A percentile compares a stretch with the other conserved stretches of the same genome.
Evolutionary conservation across 495 filamentous ascomycete species (phyloP).

Genomic region (Neurospora hispaniola): DNA sequence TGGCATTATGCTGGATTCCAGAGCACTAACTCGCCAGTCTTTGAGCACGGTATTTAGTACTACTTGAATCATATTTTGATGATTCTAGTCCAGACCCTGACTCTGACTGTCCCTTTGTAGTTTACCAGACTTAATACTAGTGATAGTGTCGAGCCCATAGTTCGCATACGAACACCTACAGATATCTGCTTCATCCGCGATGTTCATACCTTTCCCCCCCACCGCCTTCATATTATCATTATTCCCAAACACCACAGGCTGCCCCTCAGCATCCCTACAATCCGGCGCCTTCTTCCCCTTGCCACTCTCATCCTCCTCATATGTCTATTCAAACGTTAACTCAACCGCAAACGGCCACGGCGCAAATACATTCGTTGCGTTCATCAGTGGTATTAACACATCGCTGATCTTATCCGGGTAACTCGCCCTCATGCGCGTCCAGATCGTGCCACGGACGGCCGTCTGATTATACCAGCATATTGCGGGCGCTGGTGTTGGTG

Average conservation of each 20-base stretch:
- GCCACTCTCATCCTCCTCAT: constrained; percentile 7
- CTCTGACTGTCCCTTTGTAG: not conserved
- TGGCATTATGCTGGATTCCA: not conserved
- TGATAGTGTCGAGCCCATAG: constrained; percentile 3
- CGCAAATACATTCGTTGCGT: constrained; percentile 11
- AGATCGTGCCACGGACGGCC: constrained; percentile 37
- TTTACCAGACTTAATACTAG: not conserved
- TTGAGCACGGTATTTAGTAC: not conserved
- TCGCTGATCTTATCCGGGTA: constrained; percentile 21
- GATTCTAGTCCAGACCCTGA: not conserved
- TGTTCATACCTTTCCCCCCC: not conserved
- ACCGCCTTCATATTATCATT: not conserved
- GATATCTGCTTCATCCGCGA: not conserved
- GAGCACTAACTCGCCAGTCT: not conserved
- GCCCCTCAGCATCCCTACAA: constrained; percentile 22
- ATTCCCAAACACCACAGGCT: constrained; percentile 6
- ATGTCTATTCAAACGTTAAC: constrained; percentile 28
- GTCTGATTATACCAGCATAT: constrained; percentile 44
- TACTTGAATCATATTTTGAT: not conserved
- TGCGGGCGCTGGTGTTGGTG: constrained; percentile 1
- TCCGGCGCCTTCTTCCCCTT: constrained; percentile 30
- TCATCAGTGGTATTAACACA: not conserved
- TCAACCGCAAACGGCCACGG: constrained; percentile 41
- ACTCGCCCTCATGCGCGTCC: constrained; percentile 36
- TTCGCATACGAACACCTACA: constrained; percentile 18